Evolutionary conservation across 169 alveolate species (phyloP), one percentile per base, ranked within the genome.

Genomic region (Plasmodium gonderi): DNA sequence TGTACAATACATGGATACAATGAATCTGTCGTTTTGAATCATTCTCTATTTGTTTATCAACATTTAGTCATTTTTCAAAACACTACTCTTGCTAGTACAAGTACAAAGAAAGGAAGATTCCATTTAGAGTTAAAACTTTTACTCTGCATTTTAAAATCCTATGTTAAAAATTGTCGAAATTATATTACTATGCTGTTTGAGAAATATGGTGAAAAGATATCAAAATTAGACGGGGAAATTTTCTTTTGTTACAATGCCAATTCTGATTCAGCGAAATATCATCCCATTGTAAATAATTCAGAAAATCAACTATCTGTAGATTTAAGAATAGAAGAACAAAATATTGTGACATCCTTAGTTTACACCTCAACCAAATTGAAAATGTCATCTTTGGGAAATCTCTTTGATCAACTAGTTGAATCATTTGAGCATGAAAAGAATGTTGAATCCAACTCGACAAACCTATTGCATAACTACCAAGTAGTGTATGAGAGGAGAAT

Each of bases 261-360:
- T 4, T 44, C 23, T 23, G 65, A 49, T 49, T 8, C 8, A 23
- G 14, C 1, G n/a, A 49, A 49, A 9, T 23, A 44, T 33, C 45
- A 33, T 33, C 3, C 47, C 42, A 29, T 45, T 8, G 44, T 12
- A 42, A 47, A 38, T 40, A 40, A 65, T 8, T 0, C 68, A 47
- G 6, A 20, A 65, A 49, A 60, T 14, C 26, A 23, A 8, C 64
- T 83, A 72, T 20, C 44, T 14, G 83, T 83, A 26, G 92, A 83
- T 83, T 17, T 83, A 29, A 45, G 92, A 23, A 45, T 74, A n/a
- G 92, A 83, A 76, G 92, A 83, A 60, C 83, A 83, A 40, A 83
- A 83, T 49, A 72, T 83, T 12, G 85, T 83, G 29, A 83, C 80
- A n/a, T 26, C 92, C 33, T 72, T 83, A 47, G 12, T 83, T 23